A percentile compares a stretch with the other conserved stretches of the same genome.
phyloP scores from a whole-genome alignment of 192 early-diverging fungal genomes.

The Entomortierella lignicola region DNA sequence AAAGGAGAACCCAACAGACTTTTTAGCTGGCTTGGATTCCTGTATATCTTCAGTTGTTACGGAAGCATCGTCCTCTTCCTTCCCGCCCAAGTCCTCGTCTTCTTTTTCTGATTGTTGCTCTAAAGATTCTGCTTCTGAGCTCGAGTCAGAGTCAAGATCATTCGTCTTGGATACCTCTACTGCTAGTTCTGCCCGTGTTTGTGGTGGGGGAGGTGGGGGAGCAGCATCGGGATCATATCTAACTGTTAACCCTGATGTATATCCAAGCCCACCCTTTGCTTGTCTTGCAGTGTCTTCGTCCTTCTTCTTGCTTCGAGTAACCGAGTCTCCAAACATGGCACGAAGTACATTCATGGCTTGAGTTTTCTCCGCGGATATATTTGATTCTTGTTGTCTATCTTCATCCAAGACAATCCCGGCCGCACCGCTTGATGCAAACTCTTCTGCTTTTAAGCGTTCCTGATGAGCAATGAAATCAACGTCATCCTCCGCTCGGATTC shows the following conservation, averaged over 20 bases:
- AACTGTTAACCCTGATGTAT: constrained; percentile 38
- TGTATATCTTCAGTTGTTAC: neutral
- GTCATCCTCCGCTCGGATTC: constrained; percentile 41
- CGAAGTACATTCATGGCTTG: constrained; percentile 61
- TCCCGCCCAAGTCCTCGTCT: neutral
- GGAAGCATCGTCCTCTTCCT: neutral
- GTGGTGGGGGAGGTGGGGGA: constrained; percentile 24
- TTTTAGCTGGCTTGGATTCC: constrained; percentile 18
- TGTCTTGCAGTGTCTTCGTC: constrained; percentile 46
- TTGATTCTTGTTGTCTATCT: constrained; percentile 55
- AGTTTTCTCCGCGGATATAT: constrained; percentile 57
- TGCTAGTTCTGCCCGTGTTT: neutral
- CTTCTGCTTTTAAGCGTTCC: constrained; percentile 21
- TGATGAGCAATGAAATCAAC: constrained; percentile 45
- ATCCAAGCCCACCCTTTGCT: constrained; percentile 44
- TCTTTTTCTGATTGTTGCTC: neutral
- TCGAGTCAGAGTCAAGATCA: constrained; percentile 22
- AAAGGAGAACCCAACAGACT: constrained; percentile 48
- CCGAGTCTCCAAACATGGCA: constrained; percentile 63
- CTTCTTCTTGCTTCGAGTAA: constrained; percentile 49
- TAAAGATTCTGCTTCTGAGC: constrained; percentile 7
- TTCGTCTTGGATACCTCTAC: neutral
- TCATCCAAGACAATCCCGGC: constrained; percentile 30
- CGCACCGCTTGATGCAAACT: constrained; percentile 11
- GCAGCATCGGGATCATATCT: constrained; percentile 66